Evolutionary conservation across 164 flowering plant genomes (phyloP), one percentile per base, ranked within the genome.

Genomic region (Cinnamomum micranthum): DNA sequence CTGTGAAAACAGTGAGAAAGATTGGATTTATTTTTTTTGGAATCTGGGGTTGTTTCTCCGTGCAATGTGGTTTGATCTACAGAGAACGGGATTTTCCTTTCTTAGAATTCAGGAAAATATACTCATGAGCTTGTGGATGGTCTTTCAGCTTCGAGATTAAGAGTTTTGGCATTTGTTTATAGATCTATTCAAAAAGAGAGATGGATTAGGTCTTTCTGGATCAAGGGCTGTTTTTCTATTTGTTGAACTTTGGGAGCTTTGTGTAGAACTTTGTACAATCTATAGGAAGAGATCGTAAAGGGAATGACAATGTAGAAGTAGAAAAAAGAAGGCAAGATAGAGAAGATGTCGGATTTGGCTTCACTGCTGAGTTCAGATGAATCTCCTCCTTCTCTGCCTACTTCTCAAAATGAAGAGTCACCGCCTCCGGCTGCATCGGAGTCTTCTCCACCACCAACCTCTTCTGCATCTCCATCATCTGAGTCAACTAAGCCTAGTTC

Each of bases 391-490:
- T 66, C 69, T 66, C 47, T 41, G 7, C 47, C 69, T 67, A 20
- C 41, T 31, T 9, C 47, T 67, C 41, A 17, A 31, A 31, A 28
- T 28, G 33, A 31, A 67, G 69, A 15, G 12, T 17, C n/a, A 14
- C n/a, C 69, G 19, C 69, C 69, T 31, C 47, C 41, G 10, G n/a
- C 50, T 4, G 22, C 6, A 17, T 67, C 2, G 41, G 69, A 28
- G 9, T 15, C 69, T 19, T 31, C 69, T 15, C 12, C 69, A 67
- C 47, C 69, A 67, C 33, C 35, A 19, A 19, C 68, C 2, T 52
- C 78, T n/a, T 66, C 77, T 3, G 75, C 83, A 4, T 71, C 80
- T n/a, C 14, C 68, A 22, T 7, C 77, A 23, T 41, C 47, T 41
- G 27, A 47, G 5, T 63, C 70, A 23, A 14, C n/a, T 0, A 22